These are phyloP conservation scores for Davidsoniella eucalypti DNA, from an alignment of 2,329 filamentous ascomycete species.

Conservation along the genomic window DNA sequence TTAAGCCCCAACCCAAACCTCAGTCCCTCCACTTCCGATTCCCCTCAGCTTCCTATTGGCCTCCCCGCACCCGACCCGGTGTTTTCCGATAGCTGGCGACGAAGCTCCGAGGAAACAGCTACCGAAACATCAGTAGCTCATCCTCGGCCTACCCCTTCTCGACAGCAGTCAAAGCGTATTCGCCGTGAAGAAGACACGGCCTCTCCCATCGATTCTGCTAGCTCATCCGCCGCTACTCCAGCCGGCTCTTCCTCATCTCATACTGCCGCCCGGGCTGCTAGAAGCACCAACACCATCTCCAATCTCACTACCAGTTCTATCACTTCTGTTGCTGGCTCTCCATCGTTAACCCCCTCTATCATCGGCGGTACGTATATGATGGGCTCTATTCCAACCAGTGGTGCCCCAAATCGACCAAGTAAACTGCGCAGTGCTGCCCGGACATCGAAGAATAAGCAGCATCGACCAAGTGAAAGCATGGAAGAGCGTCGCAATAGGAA, in stretches of 20 bases:
- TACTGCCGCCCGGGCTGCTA: not conserved
- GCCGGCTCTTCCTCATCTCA: slow-evolving; percentile 1
- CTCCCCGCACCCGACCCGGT: slow-evolving; percentile 2
- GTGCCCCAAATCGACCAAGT: slow-evolving; percentile 6
- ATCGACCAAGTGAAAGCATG: slow-evolving; percentile 16
- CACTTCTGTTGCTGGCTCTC: not conserved
- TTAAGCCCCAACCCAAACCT: not conserved
- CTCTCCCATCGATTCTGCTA: not conserved
- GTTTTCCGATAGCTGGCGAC: not conserved
- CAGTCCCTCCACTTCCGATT: not conserved
- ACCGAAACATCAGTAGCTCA: not conserved
- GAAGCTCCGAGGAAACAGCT: not conserved
- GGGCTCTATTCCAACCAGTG: slow-evolving; percentile 10
- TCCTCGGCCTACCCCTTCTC: not conserved
- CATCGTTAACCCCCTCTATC: slow-evolving; percentile 1
- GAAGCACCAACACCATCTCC: not conserved
- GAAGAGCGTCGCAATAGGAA: slow-evolving; percentile 19
- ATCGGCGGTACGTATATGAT: slow-evolving; percentile 9
- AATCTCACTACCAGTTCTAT: not conserved
- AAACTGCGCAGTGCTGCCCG: slow-evolving; percentile 19
- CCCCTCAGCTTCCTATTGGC: slow-evolving; percentile 3
- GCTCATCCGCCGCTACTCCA: slow-evolving; percentile 1
- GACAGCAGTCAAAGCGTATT: slow-evolving; percentile 1
- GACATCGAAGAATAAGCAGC: slow-evolving; percentile 18
- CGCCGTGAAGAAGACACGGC: not conserved